Percentiles rank a stretch among this genome's conserved stretches.
Conservation (phyloP, 768 basidiomycete genomes). For the Hortiboletus campestris region DNA sequence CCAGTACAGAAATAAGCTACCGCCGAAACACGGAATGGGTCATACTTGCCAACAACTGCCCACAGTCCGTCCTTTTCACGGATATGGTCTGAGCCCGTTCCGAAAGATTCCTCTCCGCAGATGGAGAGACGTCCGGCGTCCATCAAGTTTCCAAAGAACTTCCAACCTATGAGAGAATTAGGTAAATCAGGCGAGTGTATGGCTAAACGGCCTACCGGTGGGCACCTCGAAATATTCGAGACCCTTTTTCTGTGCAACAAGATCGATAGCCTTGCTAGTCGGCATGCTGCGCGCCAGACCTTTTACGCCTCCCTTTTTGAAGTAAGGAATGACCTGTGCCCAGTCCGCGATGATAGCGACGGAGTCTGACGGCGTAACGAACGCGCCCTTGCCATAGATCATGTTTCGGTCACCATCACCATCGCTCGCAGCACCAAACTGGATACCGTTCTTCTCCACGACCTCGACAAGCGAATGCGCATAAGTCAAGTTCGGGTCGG, state of each 20-base stretch:
- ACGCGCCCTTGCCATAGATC: constrained; percentile 98
- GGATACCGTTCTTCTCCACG: constrained; percentile 82
- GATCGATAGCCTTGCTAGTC: constrained; percentile 93
- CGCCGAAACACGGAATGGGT: constrained; percentile 3
- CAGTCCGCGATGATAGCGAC: constrained; percentile 99
- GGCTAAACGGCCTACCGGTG: constrained; percentile 57
- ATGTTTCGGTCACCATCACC: constrained; percentile 99
- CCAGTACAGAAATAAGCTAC: background rate
- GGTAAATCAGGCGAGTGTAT: background rate
- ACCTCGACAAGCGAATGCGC: constrained; percentile 90
- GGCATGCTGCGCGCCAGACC: constrained; percentile 98
- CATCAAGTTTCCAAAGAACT: constrained; percentile 99
- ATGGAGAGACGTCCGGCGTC: constrained; percentile 97
- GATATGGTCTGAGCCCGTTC: constrained; percentile 99
- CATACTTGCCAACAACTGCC: constrained; percentile 83
- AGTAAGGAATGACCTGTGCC: constrained; percentile 90
- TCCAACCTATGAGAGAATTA: constrained; percentile 69
- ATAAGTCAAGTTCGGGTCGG: constrained; percentile 98
- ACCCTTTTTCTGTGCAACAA: constrained; percentile 92
- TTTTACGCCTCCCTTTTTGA: constrained; percentile 85
- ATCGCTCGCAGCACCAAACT: constrained; percentile 95
- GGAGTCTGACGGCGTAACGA: constrained; percentile 96
- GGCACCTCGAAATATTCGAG: constrained; percentile 95
- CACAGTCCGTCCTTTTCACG: constrained; percentile 99
- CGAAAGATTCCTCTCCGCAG: constrained; percentile 98